Evolutionary conservation across 768 basidiomycete genomes (phyloP).

Genomic region (Lentinus brumalis): DNA sequence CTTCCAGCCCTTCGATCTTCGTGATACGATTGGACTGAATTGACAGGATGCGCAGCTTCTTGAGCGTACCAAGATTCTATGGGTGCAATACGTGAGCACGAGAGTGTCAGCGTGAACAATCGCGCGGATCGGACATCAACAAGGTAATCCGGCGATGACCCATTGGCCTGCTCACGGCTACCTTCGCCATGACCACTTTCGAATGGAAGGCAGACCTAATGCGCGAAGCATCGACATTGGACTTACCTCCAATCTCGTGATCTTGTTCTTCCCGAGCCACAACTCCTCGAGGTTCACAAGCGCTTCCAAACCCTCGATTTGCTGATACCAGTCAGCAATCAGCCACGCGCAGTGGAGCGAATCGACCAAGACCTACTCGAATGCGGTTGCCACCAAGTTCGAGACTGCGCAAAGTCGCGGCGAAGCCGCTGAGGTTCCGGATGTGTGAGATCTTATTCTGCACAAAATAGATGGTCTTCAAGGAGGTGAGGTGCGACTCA

Average conservation of each 20-base stretch:
- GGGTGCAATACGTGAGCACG: background rate
- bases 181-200: no score
- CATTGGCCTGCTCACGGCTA: no score
- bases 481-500: constrained; percentile 49
- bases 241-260: constrained; percentile 77
- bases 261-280: constrained; percentile 99
- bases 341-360: no score
- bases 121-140: no score
- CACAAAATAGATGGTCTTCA: constrained; percentile 88
- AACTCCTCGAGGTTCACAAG: constrained; percentile 86
- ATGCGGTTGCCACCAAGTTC: constrained; percentile 95
- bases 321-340: constrained; percentile 43
- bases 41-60: constrained; percentile 80
- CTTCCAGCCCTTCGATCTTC: constrained; percentile 80
- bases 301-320: constrained; percentile 83
- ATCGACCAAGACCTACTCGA: constrained; percentile 56
- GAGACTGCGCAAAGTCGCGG: constrained; percentile 69
- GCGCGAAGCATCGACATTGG: background rate
- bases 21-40: constrained; percentile 94
- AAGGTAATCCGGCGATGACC: no score
- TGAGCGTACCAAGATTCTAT: constrained; percentile 71
- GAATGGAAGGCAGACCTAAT: no score
- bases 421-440: constrained; percentile 56
- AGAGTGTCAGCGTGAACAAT: background rate
- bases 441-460: constrained; percentile 94